Base-by-base conservation (phyloP, 208 protist genomes). In the Phytomonas francai region DNA sequence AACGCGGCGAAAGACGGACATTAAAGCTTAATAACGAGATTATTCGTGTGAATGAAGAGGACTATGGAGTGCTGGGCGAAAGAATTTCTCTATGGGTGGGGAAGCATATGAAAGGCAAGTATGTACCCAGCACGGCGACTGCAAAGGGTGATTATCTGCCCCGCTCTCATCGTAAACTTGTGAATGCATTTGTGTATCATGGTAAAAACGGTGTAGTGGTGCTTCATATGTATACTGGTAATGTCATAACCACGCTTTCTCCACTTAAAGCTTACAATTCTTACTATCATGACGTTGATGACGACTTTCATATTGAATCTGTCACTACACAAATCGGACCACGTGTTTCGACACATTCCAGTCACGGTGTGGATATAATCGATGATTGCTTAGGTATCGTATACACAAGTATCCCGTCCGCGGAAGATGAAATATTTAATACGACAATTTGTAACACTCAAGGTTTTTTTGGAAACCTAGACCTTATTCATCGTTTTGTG, bases 181-280 rank as follows among this genome's bases (percentile, higher is more conserved):
- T 81, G 19, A 97, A 97, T 68, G 81, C 83, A n/a, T 71, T 97
- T 19, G 88, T 93, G n/a, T 88, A 84, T 72, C 90, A 97, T 75
- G 68, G 81, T 34, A 70, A 72, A 69, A 59, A 78, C 32, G 90
- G 87, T 7, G 83, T 97, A 8, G 85, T 95, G 72, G 85, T 96
- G 54, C 19, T 96, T 49, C 92, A 97, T 72, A 68, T 97, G 63
- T 97, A 89, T 76, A 95, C 90, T 5, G 92, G 92, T 19, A 72
- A 80, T 70, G 78, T 70, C 22, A 70, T 97, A 36, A 89, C 89
- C 27, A 31, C 62, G 34, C 71, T 97, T 2, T 67, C 68, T 29
- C 90, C 92, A 27, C 78, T 97, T 33, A 78, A 83, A 36, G 67
- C 81, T 42, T 63, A 73, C 58, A 67, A 77, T n/a, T 77, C 78